These are phyloP conservation scores for Phyllosticta citribraziliensis DNA, from an alignment of 2,329 filamentous ascomycete genomes.

Conservation along the genomic window DNA sequence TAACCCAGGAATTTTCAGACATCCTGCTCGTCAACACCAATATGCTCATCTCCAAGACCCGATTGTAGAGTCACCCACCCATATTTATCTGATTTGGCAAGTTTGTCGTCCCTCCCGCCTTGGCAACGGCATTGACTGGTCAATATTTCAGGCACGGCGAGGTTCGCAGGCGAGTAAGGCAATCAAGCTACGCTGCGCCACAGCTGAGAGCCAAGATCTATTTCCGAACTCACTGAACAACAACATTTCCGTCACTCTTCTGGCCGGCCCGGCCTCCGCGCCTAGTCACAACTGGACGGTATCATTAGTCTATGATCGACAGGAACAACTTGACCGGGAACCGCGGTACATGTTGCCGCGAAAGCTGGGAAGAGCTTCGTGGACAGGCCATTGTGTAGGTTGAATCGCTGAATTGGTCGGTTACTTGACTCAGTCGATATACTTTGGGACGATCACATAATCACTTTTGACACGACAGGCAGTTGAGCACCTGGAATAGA, in stretches of 20 bases:
- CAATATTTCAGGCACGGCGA: not conserved
- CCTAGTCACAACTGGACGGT: not conserved
- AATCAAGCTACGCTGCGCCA: not conserved
- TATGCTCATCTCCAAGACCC: too few relatives aligned
- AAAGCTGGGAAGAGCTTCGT: not conserved
- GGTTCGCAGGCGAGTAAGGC: not conserved
- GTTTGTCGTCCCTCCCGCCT: not conserved
- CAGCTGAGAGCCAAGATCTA: not conserved
- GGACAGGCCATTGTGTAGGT: not conserved
- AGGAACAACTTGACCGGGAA: not conserved
- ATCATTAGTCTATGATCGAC: not conserved
- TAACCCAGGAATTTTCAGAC: not conserved
- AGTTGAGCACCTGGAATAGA: not conserved
- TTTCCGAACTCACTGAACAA: not conserved
- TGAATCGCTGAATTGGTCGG: not conserved
- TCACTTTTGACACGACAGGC: not conserved
- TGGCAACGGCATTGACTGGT: not conserved
- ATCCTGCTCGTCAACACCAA: not conserved
- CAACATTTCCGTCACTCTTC: not conserved
- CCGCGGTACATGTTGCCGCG: not conserved
- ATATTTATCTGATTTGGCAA: not conserved
- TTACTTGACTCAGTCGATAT: not conserved
- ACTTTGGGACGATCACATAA: not conserved
- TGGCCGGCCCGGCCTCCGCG: not conserved
- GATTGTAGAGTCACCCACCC: not conserved